Conservation (phyloP, 345 rosid genomes). For the Salix dunnii region DNA sequence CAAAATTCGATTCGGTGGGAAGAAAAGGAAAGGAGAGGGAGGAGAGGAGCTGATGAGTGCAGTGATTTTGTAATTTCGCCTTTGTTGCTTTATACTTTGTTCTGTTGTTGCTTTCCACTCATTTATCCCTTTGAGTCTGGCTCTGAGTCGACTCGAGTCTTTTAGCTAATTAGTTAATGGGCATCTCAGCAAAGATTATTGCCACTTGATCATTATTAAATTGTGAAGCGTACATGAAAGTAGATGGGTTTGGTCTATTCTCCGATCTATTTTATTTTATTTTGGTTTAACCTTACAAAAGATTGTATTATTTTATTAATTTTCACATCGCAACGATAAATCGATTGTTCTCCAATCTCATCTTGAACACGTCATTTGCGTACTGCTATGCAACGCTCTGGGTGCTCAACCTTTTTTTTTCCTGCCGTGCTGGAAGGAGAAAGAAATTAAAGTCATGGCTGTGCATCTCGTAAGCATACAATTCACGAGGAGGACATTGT, state of each 20-base stretch:
- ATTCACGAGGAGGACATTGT: too few relatives aligned
- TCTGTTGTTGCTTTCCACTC: not conserved
- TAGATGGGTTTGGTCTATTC: not conserved
- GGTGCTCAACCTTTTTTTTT: too few relatives aligned
- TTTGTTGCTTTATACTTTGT: not conserved
- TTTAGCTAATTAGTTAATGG: not conserved
- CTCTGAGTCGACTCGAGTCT: not conserved
- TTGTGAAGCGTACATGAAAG: not conserved
- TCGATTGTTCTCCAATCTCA: too few relatives aligned
- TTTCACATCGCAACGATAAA: too few relatives aligned
- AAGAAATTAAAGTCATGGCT: too few relatives aligned
- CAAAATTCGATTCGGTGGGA: conserved; percentile 11
- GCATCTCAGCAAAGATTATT: not conserved
- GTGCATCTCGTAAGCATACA: too few relatives aligned
- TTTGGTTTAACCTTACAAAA: not conserved
- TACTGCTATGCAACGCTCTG: too few relatives aligned
- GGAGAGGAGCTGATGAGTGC: not conserved
- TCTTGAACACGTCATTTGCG: too few relatives aligned
- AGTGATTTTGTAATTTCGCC: conserved; percentile 2
- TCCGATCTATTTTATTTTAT: not conserved
- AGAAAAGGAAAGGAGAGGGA: not conserved
- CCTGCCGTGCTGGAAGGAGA: too few relatives aligned
- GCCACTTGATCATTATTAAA: too few relatives aligned
- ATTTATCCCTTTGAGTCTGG: not conserved
- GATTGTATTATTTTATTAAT: too few relatives aligned